Conservation (phyloP, 805 yeast species). For the Candida nanaspora region DNA sequence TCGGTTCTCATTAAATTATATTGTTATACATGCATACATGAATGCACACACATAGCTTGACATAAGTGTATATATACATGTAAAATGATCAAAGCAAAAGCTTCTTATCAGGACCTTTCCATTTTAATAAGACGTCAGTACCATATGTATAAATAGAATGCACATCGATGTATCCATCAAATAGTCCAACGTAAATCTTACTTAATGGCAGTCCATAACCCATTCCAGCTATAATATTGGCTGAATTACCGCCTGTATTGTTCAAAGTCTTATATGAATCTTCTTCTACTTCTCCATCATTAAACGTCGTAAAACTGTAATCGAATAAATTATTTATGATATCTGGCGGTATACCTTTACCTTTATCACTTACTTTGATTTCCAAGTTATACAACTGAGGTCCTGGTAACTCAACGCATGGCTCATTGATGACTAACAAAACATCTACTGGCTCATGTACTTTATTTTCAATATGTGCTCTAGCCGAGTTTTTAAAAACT, state of each 20-base stretch:
- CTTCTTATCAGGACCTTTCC: conserved; percentile 28
- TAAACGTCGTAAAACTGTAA: conserved; percentile 80
- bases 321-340: conserved; percentile 67
- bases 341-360: conserved; percentile 77
- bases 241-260: conserved; percentile 48
- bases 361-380: conserved; percentile 75
- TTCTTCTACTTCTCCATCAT: conserved; percentile 39
- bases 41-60: no score
- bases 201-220: conserved; percentile 93
- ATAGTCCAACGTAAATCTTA: conserved; percentile 63
- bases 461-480: conserved; percentile 78
- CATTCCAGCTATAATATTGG: conserved; percentile 78
- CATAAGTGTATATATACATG: no score
- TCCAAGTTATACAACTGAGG: conserved; percentile 36
- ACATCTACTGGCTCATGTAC: conserved; percentile 38
- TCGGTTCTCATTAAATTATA: no score
- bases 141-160: conserved; percentile 75
- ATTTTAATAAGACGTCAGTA: conserved; percentile 61
- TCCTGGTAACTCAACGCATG: conserved; percentile 7
- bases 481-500: conserved; percentile 74
- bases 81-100: not conserved
- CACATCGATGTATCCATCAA: conserved; percentile 62
- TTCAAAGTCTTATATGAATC: conserved; percentile 56
- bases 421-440: conserved; percentile 33
- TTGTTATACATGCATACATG: no score